Evolutionary conservation across 768 basidiomycete genomes (phyloP), one percentile per base, ranked within the genome.

Genomic region (Termitomyces sp.): DNA sequence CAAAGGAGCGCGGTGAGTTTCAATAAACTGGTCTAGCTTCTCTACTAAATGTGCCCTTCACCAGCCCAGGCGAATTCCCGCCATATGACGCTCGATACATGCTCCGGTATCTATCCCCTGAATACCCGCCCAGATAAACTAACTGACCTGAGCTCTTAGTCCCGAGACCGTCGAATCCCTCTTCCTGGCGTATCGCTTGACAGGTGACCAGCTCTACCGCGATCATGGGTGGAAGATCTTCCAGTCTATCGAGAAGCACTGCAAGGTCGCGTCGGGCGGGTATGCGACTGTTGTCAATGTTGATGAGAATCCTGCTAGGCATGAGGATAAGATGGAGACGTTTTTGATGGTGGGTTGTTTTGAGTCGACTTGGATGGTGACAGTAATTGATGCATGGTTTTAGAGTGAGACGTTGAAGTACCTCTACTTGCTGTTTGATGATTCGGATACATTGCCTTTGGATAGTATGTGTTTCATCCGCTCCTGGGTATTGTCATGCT

Each of bases 151-250:
- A 44, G 18, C 33, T 47, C 39, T 7, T 59, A 88, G 91, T 7
- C 95, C 95, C 2, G 95, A 98, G 74, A 98, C 95, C 1, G 82
- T 94, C 23, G 95, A 98, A 68, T 94, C 91, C 0, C 83, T 97
- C 38, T 96, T 98, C 77, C 74, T 94, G 41, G 94, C 93, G 0
- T 97, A 79, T 69, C 83, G 95, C n/a, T 75, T 94, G 4, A 96
- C 95, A 2, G 93, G 93, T 6, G 85, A 97, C 63, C 72, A 78
- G 27, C 74, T 78, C 25, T 98, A 95, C 66, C 84, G 95, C 13
- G 81, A 87, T 18, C 81, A 84, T 62, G 94, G 91, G 20, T 97
- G 94, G 94, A 67, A 74, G 20, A 94, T 97, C 57, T 98, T 97
- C 76, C 76, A 89, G 65, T 82, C 94, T 0, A 96, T 98, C 53